phyloP scores from a whole-genome alignment of 768 basidiomycete genomes.

The Suillus clintonianus region DNA sequence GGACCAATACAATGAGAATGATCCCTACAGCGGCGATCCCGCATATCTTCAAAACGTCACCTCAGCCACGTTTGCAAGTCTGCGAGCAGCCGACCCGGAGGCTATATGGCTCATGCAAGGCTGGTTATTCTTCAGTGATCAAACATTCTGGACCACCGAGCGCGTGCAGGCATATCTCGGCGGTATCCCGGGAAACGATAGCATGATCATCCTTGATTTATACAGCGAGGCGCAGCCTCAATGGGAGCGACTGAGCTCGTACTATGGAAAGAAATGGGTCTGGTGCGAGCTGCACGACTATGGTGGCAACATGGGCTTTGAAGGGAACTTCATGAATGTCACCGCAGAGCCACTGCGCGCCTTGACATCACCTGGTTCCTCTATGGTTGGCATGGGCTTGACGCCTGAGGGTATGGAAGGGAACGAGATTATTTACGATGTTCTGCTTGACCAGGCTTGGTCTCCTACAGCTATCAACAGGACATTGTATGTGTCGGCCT shows the following conservation, averaged over 20 bases:
- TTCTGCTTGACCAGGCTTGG: conserved; percentile 45
- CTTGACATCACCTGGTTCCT: conserved; percentile 27
- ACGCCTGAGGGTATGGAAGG: conserved; percentile 43
- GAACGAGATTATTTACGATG: conserved; percentile 45
- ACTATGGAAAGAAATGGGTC: conserved; percentile 43
- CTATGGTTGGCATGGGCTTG: conserved; percentile 42
- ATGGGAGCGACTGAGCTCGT: conserved; percentile 41
- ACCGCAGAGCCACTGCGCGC: conserved; percentile 34
- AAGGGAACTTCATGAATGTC: conserved; percentile 38
- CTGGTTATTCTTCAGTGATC: conserved; percentile 41
- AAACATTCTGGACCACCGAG: conserved; percentile 41
- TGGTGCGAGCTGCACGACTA: conserved; percentile 45
- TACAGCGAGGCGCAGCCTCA: conserved; percentile 42
- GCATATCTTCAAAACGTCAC: conserved; percentile 37
- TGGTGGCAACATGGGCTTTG: conserved; percentile 41
- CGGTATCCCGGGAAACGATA: conserved; percentile 37
- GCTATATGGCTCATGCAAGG: conserved; percentile 46
- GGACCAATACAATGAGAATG: conserved; percentile 46
- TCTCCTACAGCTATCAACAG: conserved; percentile 34
- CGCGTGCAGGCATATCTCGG: conserved; percentile 41
- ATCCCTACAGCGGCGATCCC: conserved; percentile 34
- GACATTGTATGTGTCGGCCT: conserved; percentile 32
- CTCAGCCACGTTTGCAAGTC: conserved; percentile 35
- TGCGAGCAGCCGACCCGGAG: conserved; percentile 40
- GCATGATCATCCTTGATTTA: conserved; percentile 44